Evolutionary conservation across 305 asterid genomes (phyloP), one percentile per base, ranked within the genome.

Genomic region (Galium porrigens): DNA sequence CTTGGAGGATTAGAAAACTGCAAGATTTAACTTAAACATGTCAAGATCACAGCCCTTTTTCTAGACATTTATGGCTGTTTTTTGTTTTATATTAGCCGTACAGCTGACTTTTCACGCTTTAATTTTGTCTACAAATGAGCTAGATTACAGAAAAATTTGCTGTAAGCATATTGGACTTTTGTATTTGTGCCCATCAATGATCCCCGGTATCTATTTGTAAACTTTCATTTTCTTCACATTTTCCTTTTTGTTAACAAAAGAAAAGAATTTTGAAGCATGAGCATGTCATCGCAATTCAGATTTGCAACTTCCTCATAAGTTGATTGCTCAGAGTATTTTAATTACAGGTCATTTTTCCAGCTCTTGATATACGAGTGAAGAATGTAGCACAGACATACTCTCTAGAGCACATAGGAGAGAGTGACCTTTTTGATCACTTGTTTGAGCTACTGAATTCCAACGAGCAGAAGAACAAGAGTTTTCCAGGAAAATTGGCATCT

Each of bases 321-420:
- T 49, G 22, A 66, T 66, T 39, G 37, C 67, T 63, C 14, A 27
- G 3, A 25, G 17, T 15, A 10, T 71, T 66, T 54, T 58, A 37
- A 54, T 74, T 51, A 53, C 82, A 80, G 84, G 84, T 80, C 11
- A 80, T 80, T 41, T 80, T 80, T 80, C 82, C 80, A 34, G 82
- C 84, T 67, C 84, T 80, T 64, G 84, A 80, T 67, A 70, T 72
- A 65, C 82, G 82, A 32, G 84, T 80, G 74, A 80, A 80, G 78
- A 80, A 80, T 65, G 80, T 80, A 11, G 84, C 84, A 1, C 80
- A 32, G 33, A 74, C 84, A 51, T 80, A 80, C 64, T 80, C 84
- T 66, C 69, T 80, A 44, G 84, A 80, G 78, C 84, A 80, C 75
- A 66, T 70, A 56, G 80, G 84, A 63, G 84, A 80, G 73, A 80